Evolutionary conservation across 768 basidiomycete genomes (phyloP).

Genomic region (Termitomyces titanicus): DNA sequence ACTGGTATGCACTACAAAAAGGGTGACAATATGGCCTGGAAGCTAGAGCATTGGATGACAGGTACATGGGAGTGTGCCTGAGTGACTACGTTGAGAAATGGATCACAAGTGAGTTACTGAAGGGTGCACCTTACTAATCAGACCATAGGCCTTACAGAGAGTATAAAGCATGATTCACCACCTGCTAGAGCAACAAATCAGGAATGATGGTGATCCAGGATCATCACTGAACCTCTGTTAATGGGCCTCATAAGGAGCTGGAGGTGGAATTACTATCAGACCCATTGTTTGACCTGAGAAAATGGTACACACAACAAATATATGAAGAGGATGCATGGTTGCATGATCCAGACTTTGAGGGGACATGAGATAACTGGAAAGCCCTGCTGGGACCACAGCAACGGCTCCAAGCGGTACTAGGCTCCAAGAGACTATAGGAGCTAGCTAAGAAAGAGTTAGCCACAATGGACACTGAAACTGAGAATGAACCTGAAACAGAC

Average conservation of each 20-base stretch:
- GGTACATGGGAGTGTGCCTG: not conserved
- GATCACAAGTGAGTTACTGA: not conserved
- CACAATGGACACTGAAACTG: no score
- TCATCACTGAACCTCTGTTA: not conserved
- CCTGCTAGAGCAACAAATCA: no score
- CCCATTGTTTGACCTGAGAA: not conserved
- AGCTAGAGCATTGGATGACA: accelerated
- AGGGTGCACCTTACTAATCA: not conserved
- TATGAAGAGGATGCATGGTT: not conserved
- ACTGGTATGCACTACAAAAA: not conserved
- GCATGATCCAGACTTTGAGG: not conserved
- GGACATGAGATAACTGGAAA: not conserved
- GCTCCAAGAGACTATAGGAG: no score
- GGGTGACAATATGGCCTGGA: not conserved
- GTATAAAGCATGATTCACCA: no score
- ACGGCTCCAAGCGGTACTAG: not conserved
- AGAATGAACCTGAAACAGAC: no score
- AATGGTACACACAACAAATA: not conserved
- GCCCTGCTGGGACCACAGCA: accelerated
- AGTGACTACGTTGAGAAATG: not conserved
- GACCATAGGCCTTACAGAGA: no score
- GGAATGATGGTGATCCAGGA: no score
- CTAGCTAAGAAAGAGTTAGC: no score
- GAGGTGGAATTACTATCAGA: not conserved
- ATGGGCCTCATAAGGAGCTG: not conserved